A percentile compares a stretch with the other conserved stretches of the same genome.
Evolutionary conservation across 352 stramenopile species (phyloP).

Genomic region (Phytophthora aleatoria): DNA sequence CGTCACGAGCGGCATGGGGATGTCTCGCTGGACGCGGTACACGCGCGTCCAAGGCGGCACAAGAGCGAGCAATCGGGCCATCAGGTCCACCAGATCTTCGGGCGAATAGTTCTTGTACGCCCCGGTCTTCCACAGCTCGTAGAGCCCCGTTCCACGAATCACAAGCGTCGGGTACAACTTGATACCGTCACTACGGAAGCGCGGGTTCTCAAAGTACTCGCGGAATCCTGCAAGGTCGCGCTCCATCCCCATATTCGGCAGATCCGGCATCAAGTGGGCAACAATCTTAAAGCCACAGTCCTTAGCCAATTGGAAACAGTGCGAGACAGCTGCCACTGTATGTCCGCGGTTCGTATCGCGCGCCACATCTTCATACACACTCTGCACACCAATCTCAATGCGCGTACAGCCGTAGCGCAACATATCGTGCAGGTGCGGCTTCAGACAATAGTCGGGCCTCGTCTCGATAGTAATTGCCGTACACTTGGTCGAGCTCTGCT

Average conservation of each 20-base stretch:
- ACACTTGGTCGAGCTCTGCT: constrained; percentile 86
- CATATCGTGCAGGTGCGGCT: constrained; percentile 97
- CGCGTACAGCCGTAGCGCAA: constrained; percentile 96
- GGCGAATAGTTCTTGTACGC: constrained; percentile 90
- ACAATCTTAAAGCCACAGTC: constrained; percentile 99
- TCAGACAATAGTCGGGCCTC: constrained; percentile 96
- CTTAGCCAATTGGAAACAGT: constrained; percentile 84
- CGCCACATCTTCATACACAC: constrained; percentile 94
- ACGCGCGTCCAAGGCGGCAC: constrained; percentile 96
- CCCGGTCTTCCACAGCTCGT: constrained; percentile 98
- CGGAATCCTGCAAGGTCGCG: constrained; percentile 95
- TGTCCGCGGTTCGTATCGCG: constrained; percentile 94
- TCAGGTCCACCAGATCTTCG: constrained; percentile 91
- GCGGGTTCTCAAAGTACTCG: constrained; percentile 97
- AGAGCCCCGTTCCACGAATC: constrained; percentile 96
- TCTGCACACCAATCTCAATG: constrained; percentile 98
- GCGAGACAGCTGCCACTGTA: constrained; percentile 91
- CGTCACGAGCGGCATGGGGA: constrained; percentile 97
- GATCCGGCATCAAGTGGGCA: constrained; percentile 98
- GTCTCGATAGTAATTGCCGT: constrained; percentile 98
- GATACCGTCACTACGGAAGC: constrained; percentile 94
- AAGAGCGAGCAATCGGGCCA: constrained; percentile 92
- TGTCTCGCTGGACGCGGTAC: constrained; percentile 97
- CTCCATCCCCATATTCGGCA: constrained; percentile 97
- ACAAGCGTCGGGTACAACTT: constrained; percentile 98